phyloP scores from a whole-genome alignment of 2,329 filamentous ascomycete genomes.

The Ramichloridium luteum region DNA sequence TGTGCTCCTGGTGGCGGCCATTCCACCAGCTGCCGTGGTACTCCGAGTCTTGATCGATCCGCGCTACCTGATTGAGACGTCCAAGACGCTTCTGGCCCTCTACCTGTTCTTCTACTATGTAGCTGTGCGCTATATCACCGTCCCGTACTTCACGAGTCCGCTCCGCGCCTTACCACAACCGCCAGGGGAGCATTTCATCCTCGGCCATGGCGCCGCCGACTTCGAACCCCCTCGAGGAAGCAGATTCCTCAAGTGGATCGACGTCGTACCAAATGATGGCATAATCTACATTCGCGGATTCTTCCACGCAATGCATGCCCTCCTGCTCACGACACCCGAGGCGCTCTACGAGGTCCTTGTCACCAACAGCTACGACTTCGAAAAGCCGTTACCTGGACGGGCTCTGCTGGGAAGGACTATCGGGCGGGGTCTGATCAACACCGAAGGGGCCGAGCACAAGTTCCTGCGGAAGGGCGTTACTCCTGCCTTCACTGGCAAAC shows the following conservation, averaged over 20 bases:
- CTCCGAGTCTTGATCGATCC: slow-evolving; percentile 1
- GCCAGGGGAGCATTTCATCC: slow-evolving; percentile 13
- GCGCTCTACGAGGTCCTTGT: slow-evolving; percentile 41
- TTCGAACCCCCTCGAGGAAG: slow-evolving; percentile 23
- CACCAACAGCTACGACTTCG: slow-evolving; percentile 42
- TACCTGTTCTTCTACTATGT: slow-evolving; percentile 1
- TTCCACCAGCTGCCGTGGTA: slow-evolving; percentile 1
- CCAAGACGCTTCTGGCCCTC: slow-evolving; percentile 2
- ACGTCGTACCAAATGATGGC: slow-evolving; percentile 11
- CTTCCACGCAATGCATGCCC: slow-evolving; percentile 33
- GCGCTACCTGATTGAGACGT: slow-evolving; percentile 1
- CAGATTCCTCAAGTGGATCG: slow-evolving; percentile 1
- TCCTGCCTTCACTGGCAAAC: slow-evolving; percentile 42
- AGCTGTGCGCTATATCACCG: slow-evolving; percentile 6
- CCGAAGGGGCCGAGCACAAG: slow-evolving; percentile 39
- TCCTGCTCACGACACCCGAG: slow-evolving; percentile 28
- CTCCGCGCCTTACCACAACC: slow-evolving; percentile 27
- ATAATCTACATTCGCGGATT: slow-evolving; percentile 26
- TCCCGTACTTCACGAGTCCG: slow-evolving; percentile 27
- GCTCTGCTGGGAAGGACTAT: slow-evolving; percentile 37
- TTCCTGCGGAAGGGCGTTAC: slow-evolving; percentile 58
- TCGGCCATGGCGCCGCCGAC: slow-evolving; percentile 25
- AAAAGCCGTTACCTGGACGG: slow-evolving; percentile 34
- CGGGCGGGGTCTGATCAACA: slow-evolving; percentile 39
- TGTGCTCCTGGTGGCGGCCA: not conserved